These are phyloP conservation scores for Pseudogymnoascus verrucosus DNA, from an alignment of 2,329 filamentous ascomycete genomes.

Conservation along the genomic window DNA sequence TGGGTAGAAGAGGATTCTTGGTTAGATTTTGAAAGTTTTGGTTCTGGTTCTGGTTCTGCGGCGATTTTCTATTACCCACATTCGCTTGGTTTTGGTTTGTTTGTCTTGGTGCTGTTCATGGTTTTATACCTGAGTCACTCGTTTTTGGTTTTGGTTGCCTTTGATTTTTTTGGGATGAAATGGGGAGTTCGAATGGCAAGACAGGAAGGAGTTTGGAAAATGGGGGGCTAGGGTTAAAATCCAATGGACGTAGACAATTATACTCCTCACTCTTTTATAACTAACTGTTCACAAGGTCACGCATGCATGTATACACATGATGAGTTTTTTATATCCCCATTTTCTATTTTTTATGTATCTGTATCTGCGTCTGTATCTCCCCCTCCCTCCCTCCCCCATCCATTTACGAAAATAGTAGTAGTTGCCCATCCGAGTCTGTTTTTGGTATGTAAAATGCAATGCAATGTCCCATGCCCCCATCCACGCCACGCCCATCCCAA, in stretches of 20 bases:
- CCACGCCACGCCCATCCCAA: background rate
- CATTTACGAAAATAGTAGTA: conserved; percentile 2
- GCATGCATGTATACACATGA: background rate
- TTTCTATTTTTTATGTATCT: conserved; percentile 7
- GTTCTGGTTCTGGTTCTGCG: background rate
- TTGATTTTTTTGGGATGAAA: background rate
- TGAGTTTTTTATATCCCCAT: background rate
- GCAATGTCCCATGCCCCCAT: background rate
- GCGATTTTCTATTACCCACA: background rate
- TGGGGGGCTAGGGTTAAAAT: background rate
- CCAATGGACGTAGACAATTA: background rate
- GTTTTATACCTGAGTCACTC: conserved; percentile 2
- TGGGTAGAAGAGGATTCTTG: background rate
- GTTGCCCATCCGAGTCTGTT: background rate
- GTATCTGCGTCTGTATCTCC: background rate
- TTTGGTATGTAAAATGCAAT: conserved; percentile 6
- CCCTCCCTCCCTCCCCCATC: background rate
- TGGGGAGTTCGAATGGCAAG: background rate
- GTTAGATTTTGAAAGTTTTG: background rate
- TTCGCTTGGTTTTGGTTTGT: background rate
- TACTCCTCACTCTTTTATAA: background rate
- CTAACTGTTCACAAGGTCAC: background rate
- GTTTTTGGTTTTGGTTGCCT: background rate
- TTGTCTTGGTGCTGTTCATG: background rate
- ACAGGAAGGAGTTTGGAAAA: background rate